Percentiles rank a stretch among this genome's conserved stretches.
Evolutionary conservation across 495 filamentous ascomycete species (phyloP).

Genomic region (Aspergillus bridgeri): DNA sequence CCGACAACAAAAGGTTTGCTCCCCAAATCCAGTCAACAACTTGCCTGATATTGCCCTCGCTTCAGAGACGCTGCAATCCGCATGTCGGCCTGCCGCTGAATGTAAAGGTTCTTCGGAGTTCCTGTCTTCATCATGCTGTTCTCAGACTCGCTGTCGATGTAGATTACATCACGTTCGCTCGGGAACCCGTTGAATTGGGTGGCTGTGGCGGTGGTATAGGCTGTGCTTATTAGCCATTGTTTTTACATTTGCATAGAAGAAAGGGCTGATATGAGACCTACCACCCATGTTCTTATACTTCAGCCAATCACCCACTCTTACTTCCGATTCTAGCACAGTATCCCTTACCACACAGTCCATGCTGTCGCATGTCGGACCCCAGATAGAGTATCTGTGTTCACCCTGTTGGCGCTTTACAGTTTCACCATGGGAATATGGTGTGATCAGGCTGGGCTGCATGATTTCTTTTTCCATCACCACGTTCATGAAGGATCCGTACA

Average conservation of each 20-base stretch:
- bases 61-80: neutral
- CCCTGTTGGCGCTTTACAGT: neutral
- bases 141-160: neutral
- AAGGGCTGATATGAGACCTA: slow-evolving; percentile 3
- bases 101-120: neutral
- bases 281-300: slow-evolving; percentile 35
- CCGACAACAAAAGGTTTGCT: neutral
- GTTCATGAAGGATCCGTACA: slow-evolving; percentile 36
- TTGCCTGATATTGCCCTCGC: neutral
- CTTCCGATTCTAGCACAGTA: slow-evolving; percentile 18
- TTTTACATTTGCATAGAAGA: neutral
- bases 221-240: neutral
- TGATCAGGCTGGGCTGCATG: neutral
- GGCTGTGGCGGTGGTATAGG: slow-evolving; percentile 26
- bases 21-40: neutral
- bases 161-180: slow-evolving; percentile 5
- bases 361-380: slow-evolving; percentile 38
- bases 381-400: slow-evolving; percentile 24
- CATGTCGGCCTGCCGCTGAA: neutral
- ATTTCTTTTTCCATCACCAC: slow-evolving; percentile 26
- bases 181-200: slow-evolving; percentile 28
- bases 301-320: slow-evolving; percentile 34
- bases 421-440: neutral
- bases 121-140: neutral
- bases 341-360: slow-evolving; percentile 24